A percentile compares a stretch with the other conserved stretches of the same genome.
These are phyloP conservation scores for Aspergillus ruber DNA, from an alignment of 2,329 filamentous ascomycete species.

Conservation along the genomic window DNA sequence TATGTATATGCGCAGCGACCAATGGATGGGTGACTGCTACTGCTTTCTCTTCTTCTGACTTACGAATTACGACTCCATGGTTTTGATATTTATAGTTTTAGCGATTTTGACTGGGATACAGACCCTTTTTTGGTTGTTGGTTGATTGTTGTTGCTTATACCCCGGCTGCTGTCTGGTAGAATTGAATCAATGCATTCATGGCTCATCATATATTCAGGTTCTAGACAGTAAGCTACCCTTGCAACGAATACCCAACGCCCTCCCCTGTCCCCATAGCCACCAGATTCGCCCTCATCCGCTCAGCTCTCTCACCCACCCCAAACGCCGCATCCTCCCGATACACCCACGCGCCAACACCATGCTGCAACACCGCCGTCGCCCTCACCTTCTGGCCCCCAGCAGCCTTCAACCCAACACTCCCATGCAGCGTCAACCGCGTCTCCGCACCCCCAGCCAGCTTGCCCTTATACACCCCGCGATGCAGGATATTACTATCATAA, in stretches of 20 bases:
- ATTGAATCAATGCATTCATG: no score
- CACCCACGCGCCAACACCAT: slow-evolving; percentile 42
- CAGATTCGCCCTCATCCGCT: slow-evolving; percentile 40
- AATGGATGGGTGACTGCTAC: slow-evolving; percentile 8
- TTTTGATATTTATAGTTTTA: neutral
- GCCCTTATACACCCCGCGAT: slow-evolving; percentile 38
- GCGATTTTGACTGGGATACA: no score
- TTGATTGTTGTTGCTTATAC: no score
- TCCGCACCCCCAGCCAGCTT: slow-evolving; percentile 31
- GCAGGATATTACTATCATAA: slow-evolving; percentile 82
- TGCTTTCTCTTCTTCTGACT: slow-evolving; percentile 1
- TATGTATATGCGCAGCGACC: slow-evolving; percentile 28
- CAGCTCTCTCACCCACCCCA: slow-evolving; percentile 30
- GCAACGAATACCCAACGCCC: slow-evolving; percentile 38
- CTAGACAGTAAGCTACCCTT: slow-evolving; percentile 22
- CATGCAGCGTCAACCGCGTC: slow-evolving; percentile 38
- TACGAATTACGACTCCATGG: neutral
- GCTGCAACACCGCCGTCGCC: slow-evolving; percentile 40
- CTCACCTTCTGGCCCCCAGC: slow-evolving; percentile 31
- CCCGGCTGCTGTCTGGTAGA: no score
- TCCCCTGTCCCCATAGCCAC: slow-evolving; percentile 42
- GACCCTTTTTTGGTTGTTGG: no score
- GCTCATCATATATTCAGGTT: neutral
- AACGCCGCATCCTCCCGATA: slow-evolving; percentile 36
- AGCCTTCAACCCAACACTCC: slow-evolving; percentile 35